Evolutionary conservation across 2,329 filamentous ascomycete species (phyloP), one percentile per base, ranked within the genome.

Genomic region (Sphaceloma murrayae): DNA sequence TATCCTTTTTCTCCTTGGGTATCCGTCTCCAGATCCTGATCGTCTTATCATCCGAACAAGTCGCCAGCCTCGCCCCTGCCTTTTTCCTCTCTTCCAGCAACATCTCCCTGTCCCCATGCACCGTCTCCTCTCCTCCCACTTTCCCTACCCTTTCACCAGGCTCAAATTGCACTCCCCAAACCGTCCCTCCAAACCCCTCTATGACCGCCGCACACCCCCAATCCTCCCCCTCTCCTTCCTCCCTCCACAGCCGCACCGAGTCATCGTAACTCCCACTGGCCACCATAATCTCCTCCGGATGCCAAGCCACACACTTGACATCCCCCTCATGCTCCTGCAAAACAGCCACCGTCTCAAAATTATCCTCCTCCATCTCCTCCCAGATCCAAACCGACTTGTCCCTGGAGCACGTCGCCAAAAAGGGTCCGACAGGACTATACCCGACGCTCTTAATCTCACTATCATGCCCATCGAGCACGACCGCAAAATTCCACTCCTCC

Each of bases 351-450:
- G 91, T 96, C 71, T 98, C 91, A 69, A 88, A 96, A 60, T 96
- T 91, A 61, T 94, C 89, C 45, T 94, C 88, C 11, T 81, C 83
- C 44, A 95, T 75, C 61, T 96, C 91, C 64, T 98, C 91, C 91
- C 91, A 98, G 55, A 98, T 85, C 91, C 91, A 98, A 13, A 96
- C 85, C 11, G 78, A 83, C 67, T 96, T 96, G 62, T 98, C 91
- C 38, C 91, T 75, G 43, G 79, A 84, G 63, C 88, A 95, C 0
- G 88, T 95, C 4, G 91, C 91, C 3, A 98, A 73, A 55, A 86
- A 80, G 49, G 82, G 77, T 1, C 84, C 84, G 0, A 76, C 77
- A 0, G 84, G 79, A 13, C 74, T 79, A 67, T 87, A 93, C 2
- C 76, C 72, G 50, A 89, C 77, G 21, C 75, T 70, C 69, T 95